Evolutionary conservation across 192 early-diverging fungal genomes (phyloP), one percentile per base, ranked within the genome.

Genomic region (Coemansia sp.): DNA sequence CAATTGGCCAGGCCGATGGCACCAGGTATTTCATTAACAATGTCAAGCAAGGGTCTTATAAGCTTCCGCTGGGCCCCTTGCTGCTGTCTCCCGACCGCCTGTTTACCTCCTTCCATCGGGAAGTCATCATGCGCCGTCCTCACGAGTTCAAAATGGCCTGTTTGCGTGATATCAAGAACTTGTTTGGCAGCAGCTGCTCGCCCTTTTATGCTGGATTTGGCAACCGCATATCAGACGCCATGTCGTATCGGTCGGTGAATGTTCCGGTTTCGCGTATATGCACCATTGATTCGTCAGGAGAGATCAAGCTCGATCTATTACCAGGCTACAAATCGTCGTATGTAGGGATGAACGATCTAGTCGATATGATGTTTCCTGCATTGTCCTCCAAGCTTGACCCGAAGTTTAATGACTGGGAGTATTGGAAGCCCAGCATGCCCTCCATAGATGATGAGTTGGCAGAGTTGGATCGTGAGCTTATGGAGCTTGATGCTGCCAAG

Each of bases 171-270:
- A 92, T 98, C 45, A 84, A 89, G 64, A 79, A 86, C 31, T 65
- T 98, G 35, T 98, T 93, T 83, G 89, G 83, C 15, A 88, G 87
- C 40, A 59, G 66, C 12, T 26, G 6, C 20, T 86, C 81, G 46
- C 93, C 94, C 6, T 98, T 98, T 58, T 95, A 92, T 68, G 96
- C 94, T 3, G 96, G 96, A 0, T 98, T 96, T 61, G 94, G 94
- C 30, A 96, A 98, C 68, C 81, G 95, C n/a, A 94, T 95, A 49
- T 96, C 94, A 16, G 94, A 97, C 70, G 94, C 95, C 21, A 82
- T 97, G 33, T 93, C 92, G 1, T 98, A 98, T 63, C 87, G 93
- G 41, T 88, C 84, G 59, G 96, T 98, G 42, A 87, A 94, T 68
- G 86, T 99, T 9, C 96, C 96, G 0, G 69, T 89, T 5, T 91